A percentile compares a stretch with the other conserved stretches of the same genome.
These are phyloP conservation scores for Balakata baccata DNA, from an alignment of 345 rosid species.

Conservation along the genomic window DNA sequence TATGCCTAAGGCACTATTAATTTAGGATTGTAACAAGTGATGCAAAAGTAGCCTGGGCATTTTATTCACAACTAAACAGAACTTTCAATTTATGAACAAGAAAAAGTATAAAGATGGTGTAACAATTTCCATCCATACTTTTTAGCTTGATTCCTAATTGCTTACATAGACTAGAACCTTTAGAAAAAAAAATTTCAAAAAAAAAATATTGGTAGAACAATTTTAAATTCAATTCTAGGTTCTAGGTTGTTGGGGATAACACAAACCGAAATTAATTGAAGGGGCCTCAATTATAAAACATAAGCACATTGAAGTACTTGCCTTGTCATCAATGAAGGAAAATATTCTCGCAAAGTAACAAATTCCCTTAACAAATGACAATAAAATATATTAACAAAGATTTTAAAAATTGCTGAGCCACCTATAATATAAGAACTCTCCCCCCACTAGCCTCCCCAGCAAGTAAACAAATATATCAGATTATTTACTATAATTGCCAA, in stretches of 20 bases:
- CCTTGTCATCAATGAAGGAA: neutral
- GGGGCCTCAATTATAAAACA: neutral
- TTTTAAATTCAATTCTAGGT: neutral
- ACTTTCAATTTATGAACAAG: neutral
- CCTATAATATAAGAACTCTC: too few relatives aligned
- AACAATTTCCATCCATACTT: too few relatives aligned
- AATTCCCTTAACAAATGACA: too few relatives aligned
- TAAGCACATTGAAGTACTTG: neutral
- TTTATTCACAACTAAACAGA: neutral
- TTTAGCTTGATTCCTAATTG: too few relatives aligned
- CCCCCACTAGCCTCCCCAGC: neutral
- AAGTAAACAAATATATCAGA: neutral
- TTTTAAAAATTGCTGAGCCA: too few relatives aligned
- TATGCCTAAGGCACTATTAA: neutral
- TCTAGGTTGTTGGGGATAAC: neutral
- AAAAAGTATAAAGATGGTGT: too few relatives aligned
- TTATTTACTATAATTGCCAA: neutral
- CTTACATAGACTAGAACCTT: too few relatives aligned
- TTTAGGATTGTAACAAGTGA: neutral
- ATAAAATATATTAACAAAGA: too few relatives aligned
- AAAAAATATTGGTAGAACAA: neutral
- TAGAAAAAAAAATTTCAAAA: neutral
- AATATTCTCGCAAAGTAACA: neutral
- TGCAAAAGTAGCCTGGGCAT: neutral
- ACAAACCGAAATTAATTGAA: neutral